Percentiles rank a stretch among this genome's conserved stretches.
Conservation (phyloP, 768 basidiomycete genomes). For the Tricholomella constricta region DNA sequence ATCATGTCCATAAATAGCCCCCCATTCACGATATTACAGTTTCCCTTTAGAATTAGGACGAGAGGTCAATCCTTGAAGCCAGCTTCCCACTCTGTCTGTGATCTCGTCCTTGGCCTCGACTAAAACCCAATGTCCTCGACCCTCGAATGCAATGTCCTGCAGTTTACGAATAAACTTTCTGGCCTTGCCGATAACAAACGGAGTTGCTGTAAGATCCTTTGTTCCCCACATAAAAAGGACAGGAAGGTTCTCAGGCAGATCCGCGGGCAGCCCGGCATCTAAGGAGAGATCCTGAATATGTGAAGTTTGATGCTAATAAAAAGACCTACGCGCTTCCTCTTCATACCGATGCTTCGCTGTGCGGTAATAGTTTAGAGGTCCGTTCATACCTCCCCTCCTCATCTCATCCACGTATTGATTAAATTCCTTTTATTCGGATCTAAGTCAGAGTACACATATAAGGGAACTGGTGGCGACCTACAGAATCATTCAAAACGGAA, state of each 20-base stretch:
- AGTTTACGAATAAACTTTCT: slow-evolving; percentile 52
- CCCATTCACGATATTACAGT: slow-evolving; percentile 16
- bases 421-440: slow-evolving; percentile 49
- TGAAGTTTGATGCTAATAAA: background rate
- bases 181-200: slow-evolving; percentile 41
- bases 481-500: slow-evolving; percentile 28
- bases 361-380: slow-evolving; percentile 79
- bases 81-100: slow-evolving; percentile 46
- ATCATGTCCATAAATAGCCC: no score
- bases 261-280: slow-evolving; percentile 47
- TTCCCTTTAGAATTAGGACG: slow-evolving; percentile 14
- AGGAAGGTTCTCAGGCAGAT: slow-evolving; percentile 50
- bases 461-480: background rate
- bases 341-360: slow-evolving; percentile 61
- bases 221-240: slow-evolving; percentile 66
- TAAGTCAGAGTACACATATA: background rate
- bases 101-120: slow-evolving; percentile 59
- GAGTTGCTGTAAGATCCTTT: slow-evolving; percentile 49
- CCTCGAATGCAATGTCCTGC: slow-evolving; percentile 54
- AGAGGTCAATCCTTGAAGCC: slow-evolving; percentile 42
- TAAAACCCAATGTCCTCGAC: slow-evolving; percentile 71
- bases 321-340: slow-evolving; percentile 53
- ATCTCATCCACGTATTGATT: slow-evolving; percentile 51
- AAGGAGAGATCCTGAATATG: slow-evolving; percentile 3
- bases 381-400: slow-evolving; percentile 53